phyloP scores from a whole-genome alignment of 345 rosid genomes.

The Gynandropsis gynandra region DNA sequence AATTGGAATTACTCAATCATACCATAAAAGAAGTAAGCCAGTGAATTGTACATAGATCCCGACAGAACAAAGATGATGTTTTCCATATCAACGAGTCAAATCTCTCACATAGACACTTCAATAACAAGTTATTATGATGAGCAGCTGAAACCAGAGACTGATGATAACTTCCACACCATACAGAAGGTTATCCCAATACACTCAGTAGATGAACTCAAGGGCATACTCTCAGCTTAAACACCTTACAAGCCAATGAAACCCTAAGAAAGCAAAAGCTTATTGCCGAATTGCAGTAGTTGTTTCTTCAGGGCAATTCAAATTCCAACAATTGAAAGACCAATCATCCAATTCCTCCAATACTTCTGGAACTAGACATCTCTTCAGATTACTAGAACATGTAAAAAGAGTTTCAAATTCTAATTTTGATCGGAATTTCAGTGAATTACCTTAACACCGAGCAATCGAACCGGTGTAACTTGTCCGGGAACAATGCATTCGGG shows the following conservation, averaged over 20 bases:
- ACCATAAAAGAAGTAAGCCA: not conserved
- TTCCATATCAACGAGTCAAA: not conserved
- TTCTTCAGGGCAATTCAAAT: no score
- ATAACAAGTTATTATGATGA: not conserved
- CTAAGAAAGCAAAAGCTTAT: no score
- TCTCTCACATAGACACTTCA: not conserved
- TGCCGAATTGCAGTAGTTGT: no score
- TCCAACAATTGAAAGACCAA: no score
- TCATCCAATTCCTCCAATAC: no score
- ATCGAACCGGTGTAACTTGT: conserved; percentile 56
- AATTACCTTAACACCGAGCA: conserved; percentile 77
- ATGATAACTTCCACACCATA: no score
- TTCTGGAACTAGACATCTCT: not conserved
- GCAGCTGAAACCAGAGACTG: no score
- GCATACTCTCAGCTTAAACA: no score
- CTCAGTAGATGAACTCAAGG: no score
- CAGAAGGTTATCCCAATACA: no score
- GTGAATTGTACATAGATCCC: not conserved
- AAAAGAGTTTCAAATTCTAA: not conserved
- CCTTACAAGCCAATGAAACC: no score
- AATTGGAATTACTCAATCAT: not conserved
- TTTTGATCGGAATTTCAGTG: not conserved
- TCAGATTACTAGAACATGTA: not conserved
- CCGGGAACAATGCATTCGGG: conserved; percentile 89
- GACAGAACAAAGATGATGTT: not conserved